Evolutionary conservation across 2,329 filamentous ascomycete species (phyloP), one percentile per base, ranked within the genome.

Genomic region (Elsinoe fawcettii): DNA sequence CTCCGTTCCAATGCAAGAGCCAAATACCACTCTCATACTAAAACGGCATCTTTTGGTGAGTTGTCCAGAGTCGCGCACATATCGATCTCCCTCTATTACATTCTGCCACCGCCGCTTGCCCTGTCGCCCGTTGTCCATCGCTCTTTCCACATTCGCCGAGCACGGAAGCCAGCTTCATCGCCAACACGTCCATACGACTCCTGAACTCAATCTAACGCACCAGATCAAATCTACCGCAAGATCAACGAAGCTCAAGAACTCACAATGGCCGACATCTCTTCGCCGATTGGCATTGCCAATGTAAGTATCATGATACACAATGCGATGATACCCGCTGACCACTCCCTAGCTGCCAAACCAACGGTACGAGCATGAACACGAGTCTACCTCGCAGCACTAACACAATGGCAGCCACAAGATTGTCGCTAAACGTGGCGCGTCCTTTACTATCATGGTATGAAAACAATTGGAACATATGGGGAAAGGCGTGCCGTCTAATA

Each of bases 361-460:
- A 77, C 80, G 82, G 80, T 83, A 76, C 69, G 71, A 66, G 60
- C 53, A 23, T 18, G 54, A 44, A 62, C 58, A 57, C 61, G 58
- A 36, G 44, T 18, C 7, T 22, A 9, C 60, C 59, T 36, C 32
- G 53, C 55, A 46, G 60, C 54, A 64, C 71, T 71, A 71, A 73
- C 66, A 27, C 59, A 60, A 63, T 58, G 11, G 62, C 66, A 83
- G 81, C 69, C 83, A 86, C 78, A 86, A 86, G 76, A 86, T 86
- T 70, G 83, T 86, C 67, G 83, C 83, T 61, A 86, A 85, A 76
- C 87, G 95, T 77, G 93, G 93, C 77, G 95, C 93, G 70, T 88
- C 91, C 71, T 99, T 99, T 78, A 99, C 93, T 64, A 96, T 99
- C 71, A 99, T 99, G 93, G 93, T 96, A 79, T 62, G 80, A 58